These are phyloP conservation scores for Talaromyces amestolkiae DNA, from an alignment of 2,329 filamentous ascomycete genomes.

Conservation along the genomic window DNA sequence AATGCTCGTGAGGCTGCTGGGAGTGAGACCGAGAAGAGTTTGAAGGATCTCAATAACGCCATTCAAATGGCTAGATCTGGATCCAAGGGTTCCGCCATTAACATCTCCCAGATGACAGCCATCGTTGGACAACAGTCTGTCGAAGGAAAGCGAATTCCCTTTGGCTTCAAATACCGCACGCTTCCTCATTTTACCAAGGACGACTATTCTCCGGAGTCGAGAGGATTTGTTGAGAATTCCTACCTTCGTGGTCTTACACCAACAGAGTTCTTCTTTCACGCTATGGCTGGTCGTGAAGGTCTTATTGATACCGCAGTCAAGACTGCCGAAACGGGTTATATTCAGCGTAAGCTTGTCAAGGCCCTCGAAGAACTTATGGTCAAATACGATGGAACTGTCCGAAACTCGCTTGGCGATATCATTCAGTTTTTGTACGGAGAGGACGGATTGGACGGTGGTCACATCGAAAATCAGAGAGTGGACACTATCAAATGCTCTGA, in stretches of 20 bases:
- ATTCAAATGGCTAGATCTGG: constrained; percentile 94
- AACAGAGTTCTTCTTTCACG: constrained; percentile 98
- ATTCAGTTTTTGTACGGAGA: constrained; percentile 98
- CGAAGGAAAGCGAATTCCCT: constrained; percentile 97
- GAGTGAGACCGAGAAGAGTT: constrained; percentile 82
- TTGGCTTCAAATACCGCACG: constrained; percentile 97
- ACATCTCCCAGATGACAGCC: constrained; percentile 99
- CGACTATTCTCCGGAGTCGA: constrained; percentile 94
- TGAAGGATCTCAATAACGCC: constrained; percentile 95
- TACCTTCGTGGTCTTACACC: constrained; percentile 94
- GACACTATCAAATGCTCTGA: constrained; percentile 81
- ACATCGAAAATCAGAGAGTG: constrained; percentile 89
- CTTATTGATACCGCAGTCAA: constrained; percentile 99
- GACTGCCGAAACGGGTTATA: constrained; percentile 98
- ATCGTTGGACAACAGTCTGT: constrained; percentile 97
- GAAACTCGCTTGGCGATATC: constrained; percentile 94
- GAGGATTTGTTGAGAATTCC: constrained; percentile 98
- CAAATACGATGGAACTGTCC: constrained; percentile 94
- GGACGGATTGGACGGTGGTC: constrained; percentile 88
- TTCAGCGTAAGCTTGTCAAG: constrained; percentile 96
- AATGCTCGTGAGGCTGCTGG: constrained; percentile 94
- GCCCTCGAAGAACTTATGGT: constrained; percentile 96
- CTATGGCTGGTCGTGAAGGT: constrained; percentile 99
- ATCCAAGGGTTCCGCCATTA: constrained; percentile 98
- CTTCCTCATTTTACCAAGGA: constrained; percentile 98